Percentiles rank a stretch among this genome's conserved stretches.
These are phyloP conservation scores for Suillus sp. DNA, from an alignment of 768 basidiomycete species.

Conservation along the genomic window DNA sequence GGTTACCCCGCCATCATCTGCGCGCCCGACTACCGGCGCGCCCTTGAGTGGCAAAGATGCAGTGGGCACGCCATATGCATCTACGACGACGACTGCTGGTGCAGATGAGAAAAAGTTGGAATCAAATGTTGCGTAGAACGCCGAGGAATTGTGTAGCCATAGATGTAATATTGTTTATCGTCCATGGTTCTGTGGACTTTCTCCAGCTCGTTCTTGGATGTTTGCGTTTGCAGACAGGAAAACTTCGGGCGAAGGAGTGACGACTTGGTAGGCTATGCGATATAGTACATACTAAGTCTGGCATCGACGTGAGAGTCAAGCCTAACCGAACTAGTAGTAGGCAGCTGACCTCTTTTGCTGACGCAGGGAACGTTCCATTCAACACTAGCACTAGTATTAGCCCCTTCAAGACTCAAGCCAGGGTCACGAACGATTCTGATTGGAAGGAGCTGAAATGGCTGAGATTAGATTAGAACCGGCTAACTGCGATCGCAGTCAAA, in stretches of 20 bases:
- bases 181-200: neutral
- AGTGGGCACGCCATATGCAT: slow-evolving; percentile 31
- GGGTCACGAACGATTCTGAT: neutral
- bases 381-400: too few species aligned
- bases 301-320: too few species aligned
- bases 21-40: slow-evolving; percentile 36
- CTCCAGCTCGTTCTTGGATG: neutral
- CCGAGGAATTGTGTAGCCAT: neutral
- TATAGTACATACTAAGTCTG: too few species aligned
- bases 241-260: neutral
- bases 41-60: slow-evolving; percentile 41
- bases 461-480: slow-evolving; percentile 3
- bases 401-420: too few species aligned
- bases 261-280: too few species aligned
- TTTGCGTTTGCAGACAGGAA: neutral
- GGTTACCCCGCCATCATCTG: slow-evolving; percentile 15
- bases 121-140: slow-evolving; percentile 11
- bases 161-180: neutral
- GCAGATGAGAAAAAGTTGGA: slow-evolving; percentile 8
- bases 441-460: neutral
- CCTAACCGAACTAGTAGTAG: too few species aligned
- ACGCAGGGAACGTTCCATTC: neutral
- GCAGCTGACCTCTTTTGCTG: too few species aligned
- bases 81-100: slow-evolving; percentile 15
- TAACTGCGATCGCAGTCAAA: slow-evolving; percentile 1